A percentile compares a stretch with the other conserved stretches of the same genome.
phyloP scores from a whole-genome alignment of 805 yeast genomes.

The Kluyveromyces aestuarii region DNA sequence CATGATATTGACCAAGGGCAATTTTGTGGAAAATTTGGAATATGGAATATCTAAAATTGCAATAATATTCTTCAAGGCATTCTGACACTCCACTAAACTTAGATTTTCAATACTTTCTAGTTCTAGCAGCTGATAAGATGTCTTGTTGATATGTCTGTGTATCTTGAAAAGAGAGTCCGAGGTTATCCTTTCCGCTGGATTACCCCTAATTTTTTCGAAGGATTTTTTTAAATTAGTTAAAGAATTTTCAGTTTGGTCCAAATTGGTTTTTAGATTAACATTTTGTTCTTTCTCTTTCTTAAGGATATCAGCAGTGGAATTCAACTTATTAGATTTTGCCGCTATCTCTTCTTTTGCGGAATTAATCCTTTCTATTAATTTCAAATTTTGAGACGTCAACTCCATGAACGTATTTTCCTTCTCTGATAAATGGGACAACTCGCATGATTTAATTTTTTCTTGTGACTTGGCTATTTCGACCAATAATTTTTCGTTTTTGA shows the following conservation, averaged over 20 bases:
- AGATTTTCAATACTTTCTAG: conserved; percentile 24
- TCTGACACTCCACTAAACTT: conserved; percentile 25
- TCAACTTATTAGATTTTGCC: background rate
- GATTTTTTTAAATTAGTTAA: conserved; percentile 3
- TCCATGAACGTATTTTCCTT: background rate
- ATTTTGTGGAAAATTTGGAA: conserved; percentile 16
- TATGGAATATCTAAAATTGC: conserved; percentile 27
- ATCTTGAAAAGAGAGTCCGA: conserved; percentile 13
- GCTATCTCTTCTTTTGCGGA: background rate
- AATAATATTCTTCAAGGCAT: conserved; percentile 28
- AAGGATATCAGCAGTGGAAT: background rate
- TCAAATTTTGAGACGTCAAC: background rate
- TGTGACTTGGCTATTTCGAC: background rate
- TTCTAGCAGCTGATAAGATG: conserved; percentile 14
- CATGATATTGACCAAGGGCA: conserved; percentile 21
- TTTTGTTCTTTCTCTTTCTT: conserved; percentile 3
- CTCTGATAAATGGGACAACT: background rate
- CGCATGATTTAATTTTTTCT: background rate
- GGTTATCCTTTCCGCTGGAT: conserved; percentile 14
- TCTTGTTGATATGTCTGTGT: conserved; percentile 20
- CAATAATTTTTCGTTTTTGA: background rate
- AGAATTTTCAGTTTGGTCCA: conserved; percentile 2
- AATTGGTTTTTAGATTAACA: background rate
- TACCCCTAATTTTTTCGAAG: conserved; percentile 15
- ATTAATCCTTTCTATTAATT: conserved; percentile 2